These are phyloP conservation scores for Tricholoma furcatifolium DNA, from an alignment of 768 basidiomycete genomes.

Conservation along the genomic window DNA sequence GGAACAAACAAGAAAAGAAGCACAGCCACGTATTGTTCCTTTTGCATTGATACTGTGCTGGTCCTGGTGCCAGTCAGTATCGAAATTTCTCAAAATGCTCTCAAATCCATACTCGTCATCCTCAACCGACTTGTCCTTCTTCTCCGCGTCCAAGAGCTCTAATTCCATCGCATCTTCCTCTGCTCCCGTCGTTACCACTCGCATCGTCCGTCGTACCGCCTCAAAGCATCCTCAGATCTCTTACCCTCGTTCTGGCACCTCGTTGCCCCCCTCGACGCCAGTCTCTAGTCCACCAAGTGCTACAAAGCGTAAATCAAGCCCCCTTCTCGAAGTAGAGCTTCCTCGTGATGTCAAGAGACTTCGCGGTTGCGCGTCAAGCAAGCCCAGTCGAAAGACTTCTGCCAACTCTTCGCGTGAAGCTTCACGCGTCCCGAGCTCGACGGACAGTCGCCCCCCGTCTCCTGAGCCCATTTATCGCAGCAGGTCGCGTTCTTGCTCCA, in stretches of 20 bases:
- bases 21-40: background rate
- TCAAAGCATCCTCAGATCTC: slow-evolving; percentile 22
- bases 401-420: slow-evolving; percentile 31
- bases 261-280: slow-evolving; percentile 27
- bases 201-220: slow-evolving; percentile 25
- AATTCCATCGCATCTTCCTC: slow-evolving; percentile 16
- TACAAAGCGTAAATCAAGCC: slow-evolving; percentile 34
- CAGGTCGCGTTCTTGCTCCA: slow-evolving; percentile 66
- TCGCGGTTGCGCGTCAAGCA: slow-evolving; percentile 22
- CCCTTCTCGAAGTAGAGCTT: slow-evolving; percentile 18
- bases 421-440: slow-evolving; percentile 44
- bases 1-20: background rate
- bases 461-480: slow-evolving; percentile 58
- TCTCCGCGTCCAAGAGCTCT: slow-evolving; percentile 29
- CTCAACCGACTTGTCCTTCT: slow-evolving; percentile 29
- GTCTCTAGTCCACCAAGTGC: slow-evolving; percentile 25
- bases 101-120: slow-evolving; percentile 17
- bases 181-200: background rate
- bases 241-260: slow-evolving; percentile 16
- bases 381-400: slow-evolving; percentile 29
- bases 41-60: slow-evolving; percentile 3
- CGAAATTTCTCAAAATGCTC: slow-evolving; percentile 15
- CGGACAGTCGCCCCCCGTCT: slow-evolving; percentile 39
- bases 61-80: background rate
- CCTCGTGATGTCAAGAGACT: slow-evolving; percentile 42